Evolutionary conservation across 1,284 basidiomycete genomes (phyloP).

Genomic region (Trichosporon inkin): DNA sequence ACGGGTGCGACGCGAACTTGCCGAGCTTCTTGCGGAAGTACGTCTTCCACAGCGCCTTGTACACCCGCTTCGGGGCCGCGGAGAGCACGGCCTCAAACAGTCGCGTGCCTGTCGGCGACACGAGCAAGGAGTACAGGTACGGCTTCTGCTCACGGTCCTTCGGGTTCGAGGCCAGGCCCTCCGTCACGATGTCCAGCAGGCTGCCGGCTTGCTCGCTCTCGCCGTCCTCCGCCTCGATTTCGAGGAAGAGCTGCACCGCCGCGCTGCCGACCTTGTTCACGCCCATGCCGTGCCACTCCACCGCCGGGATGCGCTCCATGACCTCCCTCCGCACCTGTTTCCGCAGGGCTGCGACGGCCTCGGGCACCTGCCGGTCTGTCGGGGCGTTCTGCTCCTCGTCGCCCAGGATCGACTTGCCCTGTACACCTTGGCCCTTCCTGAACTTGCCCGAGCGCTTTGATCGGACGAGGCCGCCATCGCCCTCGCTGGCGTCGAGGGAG

Average conservation of each 20-base stretch:
- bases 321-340: conserved; percentile 56
- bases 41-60: conserved; percentile 64
- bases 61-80: conserved; percentile 61
- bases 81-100: conserved; percentile 72
- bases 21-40: conserved; percentile 70
- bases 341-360: conserved; percentile 15
- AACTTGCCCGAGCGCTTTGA: conserved; percentile 48
- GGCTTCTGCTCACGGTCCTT: conserved; percentile 27
- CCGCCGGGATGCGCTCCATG: conserved; percentile 58
- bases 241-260: conserved; percentile 72
- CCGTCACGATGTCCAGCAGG: conserved; percentile 73
- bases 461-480: conserved; percentile 33
- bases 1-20: conserved; percentile 73
- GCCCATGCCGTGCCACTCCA: conserved; percentile 76
- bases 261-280: conserved; percentile 77
- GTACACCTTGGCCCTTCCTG: conserved; percentile 45
- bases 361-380: conserved; percentile 37
- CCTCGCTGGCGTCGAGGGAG: conserved; percentile 52
- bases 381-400: conserved; percentile 33
- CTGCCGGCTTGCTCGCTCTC: conserved; percentile 62
- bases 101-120: conserved; percentile 81
- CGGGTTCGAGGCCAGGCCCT: conserved; percentile 60
- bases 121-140: conserved; percentile 64
- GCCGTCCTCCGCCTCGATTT: conserved; percentile 67
- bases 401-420: conserved; percentile 48